phyloP scores from a whole-genome alignment of 1,284 basidiomycete genomes.

The Leccinum pachyderme region DNA sequence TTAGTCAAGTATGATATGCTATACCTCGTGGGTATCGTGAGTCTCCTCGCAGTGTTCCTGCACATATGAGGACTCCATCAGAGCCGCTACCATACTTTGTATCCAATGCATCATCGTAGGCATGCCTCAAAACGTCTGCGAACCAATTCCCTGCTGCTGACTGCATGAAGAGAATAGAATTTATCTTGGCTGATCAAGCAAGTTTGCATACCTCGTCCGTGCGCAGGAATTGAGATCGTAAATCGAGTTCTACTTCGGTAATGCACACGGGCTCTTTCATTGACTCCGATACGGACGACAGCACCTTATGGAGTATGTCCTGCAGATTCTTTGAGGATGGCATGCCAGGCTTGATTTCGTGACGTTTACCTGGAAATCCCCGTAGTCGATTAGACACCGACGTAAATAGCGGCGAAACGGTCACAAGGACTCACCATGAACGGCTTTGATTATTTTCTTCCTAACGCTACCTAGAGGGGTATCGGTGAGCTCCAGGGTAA shows the following conservation, averaged over 20 bases:
- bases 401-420: neutral
- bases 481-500: constrained; percentile 62
- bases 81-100: constrained; percentile 61
- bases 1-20: constrained; percentile 4
- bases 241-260: constrained; percentile 68
- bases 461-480: constrained; percentile 66
- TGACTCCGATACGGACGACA: constrained; percentile 71
- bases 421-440: constrained; percentile 49
- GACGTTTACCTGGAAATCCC: constrained; percentile 55
- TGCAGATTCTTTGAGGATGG: constrained; percentile 59
- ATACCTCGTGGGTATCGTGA: constrained; percentile 80
- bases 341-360: constrained; percentile 59
- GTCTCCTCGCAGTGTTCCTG: constrained; percentile 88
- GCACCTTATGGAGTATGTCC: constrained; percentile 60
- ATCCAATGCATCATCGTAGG: constrained; percentile 79
- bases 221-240: constrained; percentile 74
- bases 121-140: constrained; percentile 81
- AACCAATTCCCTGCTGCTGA: constrained; percentile 87
- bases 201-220: constrained; percentile 53
- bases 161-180: constrained; percentile 39
- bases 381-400: neutral
- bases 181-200: neutral
- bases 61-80: constrained; percentile 80
- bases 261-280: constrained; percentile 75
- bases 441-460: constrained; percentile 59